phyloP scores from a whole-genome alignment of 2,329 filamentous ascomycete species.

The Cercospora berteroae region DNA sequence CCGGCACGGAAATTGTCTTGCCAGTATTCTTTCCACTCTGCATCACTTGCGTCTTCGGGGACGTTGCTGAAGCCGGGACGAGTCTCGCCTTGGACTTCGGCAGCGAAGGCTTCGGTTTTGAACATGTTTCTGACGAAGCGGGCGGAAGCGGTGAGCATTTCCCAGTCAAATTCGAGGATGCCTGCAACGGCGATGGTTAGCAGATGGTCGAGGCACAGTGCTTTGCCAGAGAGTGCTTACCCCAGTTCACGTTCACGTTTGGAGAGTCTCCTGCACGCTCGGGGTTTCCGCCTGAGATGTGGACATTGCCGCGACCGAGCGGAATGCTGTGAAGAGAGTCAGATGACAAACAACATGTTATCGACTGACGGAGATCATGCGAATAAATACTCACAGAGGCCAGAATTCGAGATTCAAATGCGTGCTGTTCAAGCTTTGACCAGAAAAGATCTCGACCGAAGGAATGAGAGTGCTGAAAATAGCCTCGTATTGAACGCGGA shows the following conservation, averaged over 20 bases:
- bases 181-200: background rate
- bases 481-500: conserved; percentile 16
- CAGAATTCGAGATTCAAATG: conserved; percentile 23
- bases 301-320: conserved; percentile 29
- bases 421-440: conserved; percentile 7
- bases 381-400: conserved; percentile 9
- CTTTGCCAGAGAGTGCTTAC: conserved; percentile 1
- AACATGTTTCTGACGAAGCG: conserved; percentile 30
- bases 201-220: background rate
- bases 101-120: conserved; percentile 22
- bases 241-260: conserved; percentile 33
- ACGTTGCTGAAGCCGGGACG: conserved; percentile 24
- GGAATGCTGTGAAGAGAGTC: conserved; percentile 1
- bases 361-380: conserved; percentile 2
- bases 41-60: conserved; percentile 21
- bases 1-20: conserved; percentile 17
- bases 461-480: conserved; percentile 18
- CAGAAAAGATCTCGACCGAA: conserved; percentile 15
- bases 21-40: conserved; percentile 21
- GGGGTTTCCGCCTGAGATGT: conserved; percentile 30
- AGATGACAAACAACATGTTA: background rate
- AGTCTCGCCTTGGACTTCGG: conserved; percentile 34
- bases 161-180: conserved; percentile 28
- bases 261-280: conserved; percentile 20
- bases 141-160: conserved; percentile 26